Evolutionary conservation across 2,329 filamentous ascomycete genomes (phyloP).

Genomic region (Aspergillus hortae): DNA sequence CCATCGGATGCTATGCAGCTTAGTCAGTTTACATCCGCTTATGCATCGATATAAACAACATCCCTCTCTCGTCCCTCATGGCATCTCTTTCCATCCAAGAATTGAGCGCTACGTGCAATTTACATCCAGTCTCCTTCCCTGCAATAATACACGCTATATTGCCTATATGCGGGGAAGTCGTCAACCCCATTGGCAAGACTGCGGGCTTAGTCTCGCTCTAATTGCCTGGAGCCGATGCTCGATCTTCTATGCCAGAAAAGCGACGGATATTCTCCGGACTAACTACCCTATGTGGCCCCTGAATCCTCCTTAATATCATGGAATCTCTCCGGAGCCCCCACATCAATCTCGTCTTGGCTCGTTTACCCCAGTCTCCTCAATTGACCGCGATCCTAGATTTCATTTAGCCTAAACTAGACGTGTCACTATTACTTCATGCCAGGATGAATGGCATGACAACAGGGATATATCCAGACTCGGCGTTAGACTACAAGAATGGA

Average conservation of each 20-base stretch:
- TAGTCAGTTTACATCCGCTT: background rate
- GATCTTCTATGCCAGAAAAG: too few species aligned
- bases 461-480: background rate
- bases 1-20: background rate
- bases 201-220: background rate
- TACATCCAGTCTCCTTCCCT: too few species aligned
- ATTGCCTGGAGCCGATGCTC: too few species aligned
- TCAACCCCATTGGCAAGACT: background rate
- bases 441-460: background rate
- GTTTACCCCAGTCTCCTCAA: background rate
- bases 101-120: too few species aligned
- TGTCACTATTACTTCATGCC: background rate
- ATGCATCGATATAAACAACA: background rate
- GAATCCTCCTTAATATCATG: background rate
- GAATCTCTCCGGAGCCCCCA: background rate
- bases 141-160: too few species aligned
- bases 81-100: too few species aligned
- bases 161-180: background rate
- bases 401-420: background rate
- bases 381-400: background rate
- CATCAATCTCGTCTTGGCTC: background rate
- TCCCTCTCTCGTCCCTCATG: background rate
- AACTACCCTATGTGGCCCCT: background rate
- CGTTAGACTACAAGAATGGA: background rate
- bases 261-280: too few species aligned